phyloP scores from a whole-genome alignment of 768 basidiomycete genomes.

The Leucogyrophana mollusca region DNA sequence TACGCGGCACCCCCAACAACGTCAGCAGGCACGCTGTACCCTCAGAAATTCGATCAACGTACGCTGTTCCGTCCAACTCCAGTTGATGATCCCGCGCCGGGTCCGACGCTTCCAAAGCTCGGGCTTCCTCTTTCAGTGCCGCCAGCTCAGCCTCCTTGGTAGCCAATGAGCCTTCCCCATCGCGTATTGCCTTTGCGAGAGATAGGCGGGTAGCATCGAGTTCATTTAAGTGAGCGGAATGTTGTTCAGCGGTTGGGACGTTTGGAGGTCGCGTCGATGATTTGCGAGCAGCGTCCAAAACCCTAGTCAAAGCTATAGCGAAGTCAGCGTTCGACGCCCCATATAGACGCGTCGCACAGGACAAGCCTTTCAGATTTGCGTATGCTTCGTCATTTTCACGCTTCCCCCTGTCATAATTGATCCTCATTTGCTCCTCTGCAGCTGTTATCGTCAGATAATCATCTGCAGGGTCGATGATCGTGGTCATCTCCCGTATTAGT shows the following conservation, averaged over 20 bases:
- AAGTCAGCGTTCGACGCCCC: not conserved
- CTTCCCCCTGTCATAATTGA: conserved; percentile 54
- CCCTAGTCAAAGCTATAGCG: conserved; percentile 54
- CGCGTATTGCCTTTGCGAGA: conserved; percentile 72
- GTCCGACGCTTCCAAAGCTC: conserved; percentile 63
- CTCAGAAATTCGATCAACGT: conserved; percentile 21
- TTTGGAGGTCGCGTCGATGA: conserved; percentile 70
- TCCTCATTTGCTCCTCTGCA: conserved; percentile 67
- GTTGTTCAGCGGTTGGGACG: conserved; percentile 66
- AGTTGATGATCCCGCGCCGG: conserved; percentile 70
- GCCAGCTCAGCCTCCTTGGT: conserved; percentile 72
- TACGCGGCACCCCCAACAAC: conserved; percentile 23
- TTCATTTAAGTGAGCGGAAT: conserved; percentile 59
- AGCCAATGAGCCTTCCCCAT: conserved; percentile 62
- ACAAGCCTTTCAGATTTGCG: conserved; percentile 58
- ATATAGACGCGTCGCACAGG: no score
- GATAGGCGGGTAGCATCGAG: conserved; percentile 63
- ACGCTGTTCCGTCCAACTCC: conserved; percentile 70
- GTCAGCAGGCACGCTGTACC: conserved; percentile 3
- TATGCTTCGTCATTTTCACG: conserved; percentile 71
- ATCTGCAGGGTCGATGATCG: conserved; percentile 75
- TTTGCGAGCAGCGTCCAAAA: conserved; percentile 65
- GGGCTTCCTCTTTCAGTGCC: conserved; percentile 62
- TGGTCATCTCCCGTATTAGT: conserved; percentile 65
- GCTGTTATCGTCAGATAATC: conserved; percentile 75